These are phyloP conservation scores for Xylaria flabelliformis DNA, from an alignment of 495 filamentous ascomycete species.

Conservation along the genomic window DNA sequence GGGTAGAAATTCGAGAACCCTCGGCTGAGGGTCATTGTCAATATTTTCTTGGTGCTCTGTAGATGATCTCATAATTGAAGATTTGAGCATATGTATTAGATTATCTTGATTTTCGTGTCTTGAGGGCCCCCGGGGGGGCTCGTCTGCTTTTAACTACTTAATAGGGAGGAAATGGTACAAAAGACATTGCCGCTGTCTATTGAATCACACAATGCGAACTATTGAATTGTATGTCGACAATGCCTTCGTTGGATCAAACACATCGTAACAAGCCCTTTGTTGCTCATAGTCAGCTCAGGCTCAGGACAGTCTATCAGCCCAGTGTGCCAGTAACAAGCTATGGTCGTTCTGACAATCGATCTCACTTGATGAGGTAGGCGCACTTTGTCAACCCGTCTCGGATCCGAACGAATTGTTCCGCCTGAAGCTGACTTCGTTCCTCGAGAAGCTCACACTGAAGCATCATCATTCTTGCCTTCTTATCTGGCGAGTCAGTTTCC, in stretches of 20 bases:
- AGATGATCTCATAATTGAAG: slow-evolving; percentile 2
- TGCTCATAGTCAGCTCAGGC: neutral
- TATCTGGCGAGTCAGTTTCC: slow-evolving; percentile 16
- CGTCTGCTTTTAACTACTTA: neutral
- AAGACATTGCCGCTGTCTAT: neutral
- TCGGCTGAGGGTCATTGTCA: neutral
- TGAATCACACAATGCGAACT: neutral
- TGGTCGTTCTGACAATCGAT: neutral
- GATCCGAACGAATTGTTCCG: slow-evolving; percentile 28
- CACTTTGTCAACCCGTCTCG: slow-evolving; percentile 28
- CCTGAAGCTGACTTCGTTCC: slow-evolving; percentile 28
- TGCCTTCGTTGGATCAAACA: neutral
- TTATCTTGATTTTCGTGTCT: neutral
- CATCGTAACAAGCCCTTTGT: slow-evolving; percentile 7
- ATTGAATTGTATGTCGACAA: neutral
- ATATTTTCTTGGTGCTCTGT: neutral
- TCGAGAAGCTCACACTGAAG: slow-evolving; percentile 41
- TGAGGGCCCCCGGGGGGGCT: too few species aligned
- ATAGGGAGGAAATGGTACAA: neutral
- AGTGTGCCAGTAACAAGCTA: neutral
- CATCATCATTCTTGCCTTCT: slow-evolving; percentile 28
- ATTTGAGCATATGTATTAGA: neutral
- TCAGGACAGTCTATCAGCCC: neutral
- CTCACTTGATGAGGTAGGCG: slow-evolving; percentile 28
- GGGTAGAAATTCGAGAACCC: neutral